phyloP scores from a whole-genome alignment of 2,329 filamentous ascomycete species.

The Microcyclosporella mali region DNA sequence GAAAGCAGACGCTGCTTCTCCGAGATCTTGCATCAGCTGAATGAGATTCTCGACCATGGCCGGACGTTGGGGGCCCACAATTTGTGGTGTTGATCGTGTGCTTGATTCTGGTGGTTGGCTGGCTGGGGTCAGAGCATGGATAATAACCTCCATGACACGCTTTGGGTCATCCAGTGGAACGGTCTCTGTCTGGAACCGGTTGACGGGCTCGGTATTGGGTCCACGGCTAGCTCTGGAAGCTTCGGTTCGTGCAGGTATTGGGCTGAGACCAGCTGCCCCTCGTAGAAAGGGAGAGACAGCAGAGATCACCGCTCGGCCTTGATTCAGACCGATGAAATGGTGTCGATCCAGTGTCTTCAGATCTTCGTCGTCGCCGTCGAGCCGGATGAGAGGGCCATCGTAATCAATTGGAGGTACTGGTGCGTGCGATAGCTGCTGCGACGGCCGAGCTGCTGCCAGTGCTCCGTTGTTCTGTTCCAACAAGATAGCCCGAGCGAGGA shows the following conservation, averaged over 20 bases:
- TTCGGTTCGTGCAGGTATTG: slow-evolving; percentile 4
- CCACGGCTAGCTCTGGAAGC: slow-evolving; percentile 5
- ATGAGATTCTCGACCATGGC: slow-evolving; percentile 20
- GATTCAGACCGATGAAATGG: slow-evolving; percentile 18
- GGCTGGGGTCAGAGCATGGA: slow-evolving; percentile 14
- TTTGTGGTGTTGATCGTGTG: background rate
- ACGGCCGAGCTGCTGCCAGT: background rate
- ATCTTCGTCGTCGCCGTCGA: slow-evolving; percentile 17
- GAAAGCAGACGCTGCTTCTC: slow-evolving; percentile 15
- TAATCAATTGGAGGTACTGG: slow-evolving; percentile 11
- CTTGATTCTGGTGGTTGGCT: slow-evolving; percentile 11
- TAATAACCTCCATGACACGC: slow-evolving; percentile 17
- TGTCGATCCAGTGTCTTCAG: slow-evolving; percentile 12
- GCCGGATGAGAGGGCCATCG: slow-evolving; percentile 12
- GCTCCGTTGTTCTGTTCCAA: slow-evolving; percentile 5
- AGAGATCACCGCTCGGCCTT: slow-evolving; percentile 16
- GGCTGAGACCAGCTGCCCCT: background rate
- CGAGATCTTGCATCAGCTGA: slow-evolving; percentile 17
- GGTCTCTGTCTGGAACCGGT: slow-evolving; percentile 6
- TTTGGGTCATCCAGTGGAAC: slow-evolving; percentile 13
- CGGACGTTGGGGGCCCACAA: slow-evolving; percentile 12
- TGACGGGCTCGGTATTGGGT: slow-evolving; percentile 8
- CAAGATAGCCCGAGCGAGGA: slow-evolving; percentile 13
- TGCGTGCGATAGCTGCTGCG: background rate
- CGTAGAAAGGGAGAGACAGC: slow-evolving; percentile 7